Evolutionary conservation across 2,329 filamentous ascomycete genomes (phyloP).

Genomic region (Aspergillus proliferans): DNA sequence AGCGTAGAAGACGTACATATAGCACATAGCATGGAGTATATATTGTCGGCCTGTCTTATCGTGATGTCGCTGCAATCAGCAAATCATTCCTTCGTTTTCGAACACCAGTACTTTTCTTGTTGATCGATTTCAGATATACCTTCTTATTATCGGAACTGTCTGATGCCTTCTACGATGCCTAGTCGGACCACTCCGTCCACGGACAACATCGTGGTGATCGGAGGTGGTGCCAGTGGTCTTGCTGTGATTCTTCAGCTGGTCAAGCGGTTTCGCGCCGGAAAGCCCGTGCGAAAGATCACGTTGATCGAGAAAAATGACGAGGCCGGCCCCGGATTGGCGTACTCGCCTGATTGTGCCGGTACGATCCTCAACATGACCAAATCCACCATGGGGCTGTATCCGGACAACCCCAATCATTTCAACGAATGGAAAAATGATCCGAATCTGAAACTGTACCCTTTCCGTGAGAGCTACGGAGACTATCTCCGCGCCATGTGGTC

Average conservation of each 20-base stretch:
- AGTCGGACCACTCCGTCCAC: neutral
- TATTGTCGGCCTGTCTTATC: no score
- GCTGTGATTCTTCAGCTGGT: constrained; percentile 7
- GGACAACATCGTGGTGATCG: constrained; percentile 2
- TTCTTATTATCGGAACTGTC: no score
- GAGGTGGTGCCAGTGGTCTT: constrained; percentile 6
- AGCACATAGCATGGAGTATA: no score
- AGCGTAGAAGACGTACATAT: no score
- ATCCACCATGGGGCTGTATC: constrained; percentile 6
- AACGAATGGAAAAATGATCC: constrained; percentile 2
- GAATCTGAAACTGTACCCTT: constrained; percentile 3
- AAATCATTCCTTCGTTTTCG: no score
- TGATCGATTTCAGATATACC: no score
- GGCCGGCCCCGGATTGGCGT: constrained; percentile 4
- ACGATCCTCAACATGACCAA: constrained; percentile 8
- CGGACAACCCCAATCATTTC: constrained; percentile 5
- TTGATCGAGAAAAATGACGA: constrained; percentile 1
- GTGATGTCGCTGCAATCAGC: no score
- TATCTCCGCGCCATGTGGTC: constrained; percentile 7
- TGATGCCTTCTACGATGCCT: no score
- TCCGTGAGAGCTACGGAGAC: constrained; percentile 4
- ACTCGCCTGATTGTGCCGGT: constrained; percentile 2
- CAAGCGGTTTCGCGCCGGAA: constrained; percentile 3
- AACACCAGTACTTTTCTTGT: no score
- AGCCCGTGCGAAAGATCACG: neutral